Conservation (phyloP, 2,329 filamentous ascomycete species). For the Mollisiaceae sp. region DNA sequence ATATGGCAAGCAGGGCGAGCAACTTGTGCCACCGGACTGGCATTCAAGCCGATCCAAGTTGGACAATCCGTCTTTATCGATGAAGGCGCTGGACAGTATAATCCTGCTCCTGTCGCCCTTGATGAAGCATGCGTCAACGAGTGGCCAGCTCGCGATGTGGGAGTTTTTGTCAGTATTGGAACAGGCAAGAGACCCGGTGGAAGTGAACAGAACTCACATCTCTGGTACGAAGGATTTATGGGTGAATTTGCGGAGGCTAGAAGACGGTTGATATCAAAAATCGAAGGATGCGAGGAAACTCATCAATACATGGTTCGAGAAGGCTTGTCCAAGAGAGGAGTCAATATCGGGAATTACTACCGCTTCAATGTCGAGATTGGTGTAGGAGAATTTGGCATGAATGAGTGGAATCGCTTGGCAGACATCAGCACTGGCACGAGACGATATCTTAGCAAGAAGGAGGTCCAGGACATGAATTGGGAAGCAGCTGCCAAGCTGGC, state of each 20-base stretch:
- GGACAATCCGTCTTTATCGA: slow-evolving; percentile 95
- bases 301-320: slow-evolving; percentile 86
- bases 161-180: slow-evolving; percentile 92
- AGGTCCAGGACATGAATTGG: slow-evolving; percentile 78
- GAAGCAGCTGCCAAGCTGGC: slow-evolving; percentile 80
- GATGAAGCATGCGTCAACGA: slow-evolving; percentile 93
- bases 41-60: slow-evolving; percentile 94
- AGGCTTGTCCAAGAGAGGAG: slow-evolving; percentile 75
- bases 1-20: slow-evolving; percentile 97
- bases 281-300: slow-evolving; percentile 91
- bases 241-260: slow-evolving; percentile 92
- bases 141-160: slow-evolving; percentile 92
- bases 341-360: slow-evolving; percentile 90
- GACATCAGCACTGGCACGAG: slow-evolving; percentile 94
- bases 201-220: slow-evolving; percentile 71
- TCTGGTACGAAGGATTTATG: slow-evolving; percentile 94
- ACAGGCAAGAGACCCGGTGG: slow-evolving; percentile 81
- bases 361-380: slow-evolving; percentile 96
- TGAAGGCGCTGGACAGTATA: slow-evolving; percentile 89
- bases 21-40: slow-evolving; percentile 88
- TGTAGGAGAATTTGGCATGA: slow-evolving; percentile 97
- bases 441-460: slow-evolving; percentile 75
- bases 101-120: slow-evolving; percentile 82
- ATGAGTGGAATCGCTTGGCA: slow-evolving; percentile 92
- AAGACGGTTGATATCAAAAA: slow-evolving; percentile 83